These are phyloP conservation scores for Gonapodya sp. DNA, from an alignment of 192 early-diverging fungal genomes.

Conservation along the genomic window DNA sequence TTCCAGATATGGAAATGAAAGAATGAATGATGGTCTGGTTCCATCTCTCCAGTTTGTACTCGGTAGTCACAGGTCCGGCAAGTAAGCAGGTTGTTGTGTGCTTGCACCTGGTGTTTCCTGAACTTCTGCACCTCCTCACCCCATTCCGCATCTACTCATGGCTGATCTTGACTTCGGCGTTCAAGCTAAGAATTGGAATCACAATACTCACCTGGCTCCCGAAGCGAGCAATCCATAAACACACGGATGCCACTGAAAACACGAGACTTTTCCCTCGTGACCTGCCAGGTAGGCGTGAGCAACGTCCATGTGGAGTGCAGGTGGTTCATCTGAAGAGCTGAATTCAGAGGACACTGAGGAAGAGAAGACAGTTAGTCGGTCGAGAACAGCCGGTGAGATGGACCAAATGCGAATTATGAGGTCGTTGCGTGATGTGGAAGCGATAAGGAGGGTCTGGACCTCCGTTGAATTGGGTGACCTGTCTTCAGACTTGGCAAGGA, in stretches of 20 bases:
- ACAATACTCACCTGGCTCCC: neutral
- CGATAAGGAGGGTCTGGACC: neutral
- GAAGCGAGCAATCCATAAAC: neutral
- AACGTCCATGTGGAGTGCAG: neutral
- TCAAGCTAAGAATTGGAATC: too few relatives aligned
- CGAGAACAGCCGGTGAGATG: too few relatives aligned
- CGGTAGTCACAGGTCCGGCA: neutral
- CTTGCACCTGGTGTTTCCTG: neutral
- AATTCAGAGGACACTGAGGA: neutral
- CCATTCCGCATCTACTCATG: too few relatives aligned
- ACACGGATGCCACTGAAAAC: neutral
- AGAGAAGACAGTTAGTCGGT: neutral
- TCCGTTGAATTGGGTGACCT: too few relatives aligned
- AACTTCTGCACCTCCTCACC: neutral
- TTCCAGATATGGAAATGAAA: neutral
- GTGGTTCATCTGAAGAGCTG: neutral
- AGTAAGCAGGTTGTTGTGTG: neutral
- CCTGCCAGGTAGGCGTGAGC: neutral
- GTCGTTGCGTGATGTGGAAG: neutral
- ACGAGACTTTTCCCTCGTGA: neutral
- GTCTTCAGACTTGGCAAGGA: neutral
- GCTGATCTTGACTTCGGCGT: too few relatives aligned
- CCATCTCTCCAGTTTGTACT: neutral
- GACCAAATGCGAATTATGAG: neutral
- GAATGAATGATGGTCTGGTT: neutral